Percentiles rank a stretch among this genome's conserved stretches.
Evolutionary conservation across 352 stramenopile species (phyloP).

Genomic region (Phytophthora foliorum): DNA sequence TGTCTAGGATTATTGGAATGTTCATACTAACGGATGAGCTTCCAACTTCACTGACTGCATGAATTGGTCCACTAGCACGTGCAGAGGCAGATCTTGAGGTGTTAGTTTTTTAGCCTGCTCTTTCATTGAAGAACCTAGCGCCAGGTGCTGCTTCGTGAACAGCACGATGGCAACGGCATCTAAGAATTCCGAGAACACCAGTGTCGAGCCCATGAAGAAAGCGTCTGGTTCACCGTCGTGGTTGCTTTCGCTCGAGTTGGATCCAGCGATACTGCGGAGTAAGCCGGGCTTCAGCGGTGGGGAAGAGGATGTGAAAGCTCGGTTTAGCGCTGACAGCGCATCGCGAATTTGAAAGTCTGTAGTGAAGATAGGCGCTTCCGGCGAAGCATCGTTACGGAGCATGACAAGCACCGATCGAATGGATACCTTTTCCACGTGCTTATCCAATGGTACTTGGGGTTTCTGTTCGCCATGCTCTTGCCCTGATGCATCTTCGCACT

Average conservation of each 20-base stretch:
- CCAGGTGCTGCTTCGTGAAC: conserved; percentile 49
- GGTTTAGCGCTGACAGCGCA: conserved; percentile 37
- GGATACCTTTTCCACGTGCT: conserved; percentile 14
- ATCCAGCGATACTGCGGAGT: conserved; percentile 12
- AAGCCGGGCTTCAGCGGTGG: conserved; percentile 25
- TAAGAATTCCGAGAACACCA: conserved; percentile 71
- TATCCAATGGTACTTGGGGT: neutral
- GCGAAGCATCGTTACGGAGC: conserved; percentile 23
- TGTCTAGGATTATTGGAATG: conserved; percentile 26
- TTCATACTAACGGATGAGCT: conserved; percentile 29
- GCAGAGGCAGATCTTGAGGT: conserved; percentile 35
- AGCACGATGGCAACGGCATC: conserved; percentile 63
- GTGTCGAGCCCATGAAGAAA: conserved; percentile 58
- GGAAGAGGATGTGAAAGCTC: conserved; percentile 25
- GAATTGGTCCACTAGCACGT: conserved; percentile 61
- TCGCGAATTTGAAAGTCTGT: conserved; percentile 37
- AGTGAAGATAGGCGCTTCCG: conserved; percentile 31
- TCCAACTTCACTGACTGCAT: conserved; percentile 41
- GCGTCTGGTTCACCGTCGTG: conserved; percentile 40
- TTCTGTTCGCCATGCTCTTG: conserved; percentile 6
- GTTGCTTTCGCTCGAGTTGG: neutral
- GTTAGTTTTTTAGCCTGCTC: conserved; percentile 19
- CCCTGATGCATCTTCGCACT: conserved; percentile 6
- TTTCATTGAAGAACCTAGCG: conserved; percentile 1
- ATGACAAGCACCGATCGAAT: conserved; percentile 43